Evolutionary conservation across 495 filamentous ascomycete species (phyloP).

Genomic region (Chaetomidium leptoderma): DNA sequence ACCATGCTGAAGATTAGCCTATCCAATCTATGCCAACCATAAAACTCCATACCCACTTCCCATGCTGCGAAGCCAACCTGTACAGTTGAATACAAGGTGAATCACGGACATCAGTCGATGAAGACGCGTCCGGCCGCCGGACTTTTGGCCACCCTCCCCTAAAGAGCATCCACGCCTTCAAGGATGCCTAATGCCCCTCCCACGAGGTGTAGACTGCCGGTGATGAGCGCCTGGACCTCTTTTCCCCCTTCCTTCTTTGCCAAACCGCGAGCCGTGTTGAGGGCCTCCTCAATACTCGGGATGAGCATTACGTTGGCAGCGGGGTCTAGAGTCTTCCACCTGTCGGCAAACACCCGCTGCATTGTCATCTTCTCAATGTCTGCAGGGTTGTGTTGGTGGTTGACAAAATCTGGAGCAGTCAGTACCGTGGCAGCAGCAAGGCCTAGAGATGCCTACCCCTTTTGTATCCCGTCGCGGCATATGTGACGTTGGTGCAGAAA

Average conservation of each 20-base stretch:
- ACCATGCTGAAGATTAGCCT: slow-evolving; percentile 38
- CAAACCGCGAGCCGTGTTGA: slow-evolving; percentile 60
- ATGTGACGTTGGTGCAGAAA: slow-evolving; percentile 88
- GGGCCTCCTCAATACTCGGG: slow-evolving; percentile 80
- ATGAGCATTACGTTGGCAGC: slow-evolving; percentile 58
- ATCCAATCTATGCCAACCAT: slow-evolving; percentile 10
- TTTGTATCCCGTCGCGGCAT: slow-evolving; percentile 63
- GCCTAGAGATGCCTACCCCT: slow-evolving; percentile 29
- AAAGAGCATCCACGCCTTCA: slow-evolving; percentile 43
- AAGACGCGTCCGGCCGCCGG: slow-evolving; percentile 9
- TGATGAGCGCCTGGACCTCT: slow-evolving; percentile 50
- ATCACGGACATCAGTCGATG: slow-evolving; percentile 11
- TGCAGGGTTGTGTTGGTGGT: slow-evolving; percentile 61
- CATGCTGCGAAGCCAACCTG: slow-evolving; percentile 21
- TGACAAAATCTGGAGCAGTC: slow-evolving; percentile 68
- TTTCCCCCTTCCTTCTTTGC: slow-evolving; percentile 25
- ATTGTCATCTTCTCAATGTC: slow-evolving; percentile 66
- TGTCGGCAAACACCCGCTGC: slow-evolving; percentile 68
- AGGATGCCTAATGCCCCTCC: slow-evolving; percentile 53
- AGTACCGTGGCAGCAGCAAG: slow-evolving; percentile 22
- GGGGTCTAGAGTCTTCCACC: slow-evolving; percentile 66
- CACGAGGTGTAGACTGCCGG: slow-evolving; percentile 60
- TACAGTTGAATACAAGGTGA: slow-evolving; percentile 20
- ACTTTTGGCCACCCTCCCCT: background rate
- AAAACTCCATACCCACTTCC: background rate